Percentiles rank a stretch among this genome's conserved stretches.
Conservation (phyloP, 225 moss, liverwort and hornwort species). For the Physcomitrellopsis africana region DNA sequence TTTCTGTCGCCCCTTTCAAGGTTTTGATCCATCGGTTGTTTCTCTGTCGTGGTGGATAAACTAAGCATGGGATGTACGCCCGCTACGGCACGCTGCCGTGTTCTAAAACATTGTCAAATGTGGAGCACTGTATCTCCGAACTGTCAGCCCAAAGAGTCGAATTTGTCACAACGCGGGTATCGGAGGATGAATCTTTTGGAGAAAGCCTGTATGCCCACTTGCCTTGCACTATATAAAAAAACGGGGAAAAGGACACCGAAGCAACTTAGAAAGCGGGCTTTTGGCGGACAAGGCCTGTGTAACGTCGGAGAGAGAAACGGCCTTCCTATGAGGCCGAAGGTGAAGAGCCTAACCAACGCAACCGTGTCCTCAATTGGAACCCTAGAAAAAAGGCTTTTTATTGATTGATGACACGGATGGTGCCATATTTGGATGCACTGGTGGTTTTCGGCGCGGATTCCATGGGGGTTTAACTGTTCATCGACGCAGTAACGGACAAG, state of each 20-base stretch:
- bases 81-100: neutral
- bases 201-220: too few species aligned
- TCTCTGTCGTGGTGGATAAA: neutral
- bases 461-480: neutral
- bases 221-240: too few species aligned
- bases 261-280: neutral
- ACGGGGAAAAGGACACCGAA: constrained; percentile 5
- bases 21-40: neutral
- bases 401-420: constrained; percentile 18
- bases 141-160: too few species aligned
- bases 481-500: too few species aligned
- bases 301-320: too few species aligned
- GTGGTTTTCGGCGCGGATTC: neutral
- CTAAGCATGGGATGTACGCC: neutral
- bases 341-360: neutral
- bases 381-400: neutral
- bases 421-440: constrained; percentile 19
- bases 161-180: too few species aligned
- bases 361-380: neutral
- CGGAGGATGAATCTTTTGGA: too few species aligned
- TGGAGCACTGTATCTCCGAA: neutral
- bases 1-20: too few species aligned
- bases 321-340: neutral
- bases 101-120: neutral
- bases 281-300: neutral